Conservation (phyloP, 2,329 filamentous ascomycete genomes). For the Paracamarosporium sp. region DNA sequence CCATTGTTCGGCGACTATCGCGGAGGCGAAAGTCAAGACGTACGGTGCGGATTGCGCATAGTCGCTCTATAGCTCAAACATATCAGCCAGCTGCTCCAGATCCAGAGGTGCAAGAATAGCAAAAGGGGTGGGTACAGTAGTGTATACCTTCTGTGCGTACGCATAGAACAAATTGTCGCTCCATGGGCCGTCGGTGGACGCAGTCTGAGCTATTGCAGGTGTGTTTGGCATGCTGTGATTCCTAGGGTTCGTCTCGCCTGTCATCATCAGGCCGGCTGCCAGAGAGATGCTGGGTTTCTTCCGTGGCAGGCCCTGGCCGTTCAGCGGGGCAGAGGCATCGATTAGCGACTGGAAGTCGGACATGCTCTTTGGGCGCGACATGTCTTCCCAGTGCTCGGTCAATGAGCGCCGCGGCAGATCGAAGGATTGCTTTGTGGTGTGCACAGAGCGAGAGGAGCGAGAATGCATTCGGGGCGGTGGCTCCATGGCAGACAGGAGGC, state of each 20-base stretch:
- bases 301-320: slow-evolving; percentile 23
- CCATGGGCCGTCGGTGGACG: slow-evolving; percentile 10
- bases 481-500: background rate
- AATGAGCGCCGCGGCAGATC: background rate
- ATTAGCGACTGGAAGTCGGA: slow-evolving; percentile 41
- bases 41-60: slow-evolving; percentile 40
- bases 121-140: background rate
- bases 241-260: slow-evolving; percentile 30
- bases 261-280: slow-evolving; percentile 45
- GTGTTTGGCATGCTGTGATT: slow-evolving; percentile 17
- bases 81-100: background rate
- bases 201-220: slow-evolving; percentile 22
- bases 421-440: slow-evolving; percentile 7
- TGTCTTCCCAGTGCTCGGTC: slow-evolving; percentile 1
- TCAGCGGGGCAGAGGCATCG: slow-evolving; percentile 34
- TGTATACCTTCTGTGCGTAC: slow-evolving; percentile 42
- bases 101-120: background rate
- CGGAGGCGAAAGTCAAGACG: slow-evolving; percentile 42
- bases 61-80: slow-evolving; percentile 27
- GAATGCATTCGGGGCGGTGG: slow-evolving; percentile 5
- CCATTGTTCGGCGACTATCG: slow-evolving; percentile 39
- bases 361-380: slow-evolving; percentile 42
- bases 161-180: slow-evolving; percentile 40
- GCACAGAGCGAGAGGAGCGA: background rate
- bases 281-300: slow-evolving; percentile 44